These are phyloP conservation scores for Amauroascus verrucosus DNA, from an alignment of 2,329 filamentous ascomycete genomes.

Conservation along the genomic window DNA sequence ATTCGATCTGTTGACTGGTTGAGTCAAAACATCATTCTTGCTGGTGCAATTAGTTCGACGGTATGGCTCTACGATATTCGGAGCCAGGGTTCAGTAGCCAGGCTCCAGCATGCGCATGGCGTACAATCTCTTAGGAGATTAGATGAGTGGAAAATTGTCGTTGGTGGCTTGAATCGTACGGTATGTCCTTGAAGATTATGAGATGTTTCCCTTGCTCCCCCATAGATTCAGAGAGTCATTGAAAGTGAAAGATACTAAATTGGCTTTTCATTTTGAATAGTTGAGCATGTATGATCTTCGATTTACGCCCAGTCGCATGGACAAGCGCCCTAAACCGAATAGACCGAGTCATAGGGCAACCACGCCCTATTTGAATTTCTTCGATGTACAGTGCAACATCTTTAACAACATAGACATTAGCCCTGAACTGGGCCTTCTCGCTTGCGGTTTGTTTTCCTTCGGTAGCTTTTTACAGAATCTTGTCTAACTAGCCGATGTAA, in stretches of 20 bases:
- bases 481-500: conserved; percentile 2
- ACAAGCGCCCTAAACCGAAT: conserved; percentile 24
- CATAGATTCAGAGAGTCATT: neutral
- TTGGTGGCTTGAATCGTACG: conserved; percentile 16
- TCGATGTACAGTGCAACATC: conserved; percentile 23
- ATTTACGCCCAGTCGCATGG: conserved; percentile 23
- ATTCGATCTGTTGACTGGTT: conserved; percentile 33
- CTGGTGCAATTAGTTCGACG: conserved; percentile 27
- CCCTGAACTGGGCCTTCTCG: conserved; percentile 30
- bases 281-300: conserved; percentile 36
- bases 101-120: conserved; percentile 28
- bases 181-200: conserved; percentile 3
- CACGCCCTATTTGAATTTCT: conserved; percentile 30
- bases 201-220: neutral
- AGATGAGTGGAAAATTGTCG: conserved; percentile 29
- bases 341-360: conserved; percentile 23
- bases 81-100: conserved; percentile 24
- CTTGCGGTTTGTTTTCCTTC: conserved; percentile 25
- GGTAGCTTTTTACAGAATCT: neutral
- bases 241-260: neutral
- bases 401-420: conserved; percentile 31
- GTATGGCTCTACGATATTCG: conserved; percentile 31
- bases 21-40: conserved; percentile 27
- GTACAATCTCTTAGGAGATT: conserved; percentile 29
- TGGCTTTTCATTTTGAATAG: conserved; percentile 17